These are phyloP conservation scores for Acanthamoeba lenticulata DNA, from an alignment of 208 protist genomes.

Conservation along the genomic window DNA sequence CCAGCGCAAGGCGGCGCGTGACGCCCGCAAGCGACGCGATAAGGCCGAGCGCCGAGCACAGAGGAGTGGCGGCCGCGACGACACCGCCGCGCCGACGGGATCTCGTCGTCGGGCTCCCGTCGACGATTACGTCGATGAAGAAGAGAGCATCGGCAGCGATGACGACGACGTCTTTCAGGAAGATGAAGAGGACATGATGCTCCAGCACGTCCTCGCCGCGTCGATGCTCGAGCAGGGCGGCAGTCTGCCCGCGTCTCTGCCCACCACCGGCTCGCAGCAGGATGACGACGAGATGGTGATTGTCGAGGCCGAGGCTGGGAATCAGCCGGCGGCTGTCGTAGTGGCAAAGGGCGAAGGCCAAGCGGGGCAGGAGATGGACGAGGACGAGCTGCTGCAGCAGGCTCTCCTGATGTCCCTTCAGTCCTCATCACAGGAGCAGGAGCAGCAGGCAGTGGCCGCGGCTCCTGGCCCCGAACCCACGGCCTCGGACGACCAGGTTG, in stretches of 20 bases:
- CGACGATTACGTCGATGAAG: not conserved
- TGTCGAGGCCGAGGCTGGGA: not conserved
- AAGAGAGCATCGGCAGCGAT: not conserved
- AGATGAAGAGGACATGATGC: slow-evolving; percentile 14
- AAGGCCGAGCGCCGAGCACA: not conserved
- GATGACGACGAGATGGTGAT: not conserved
- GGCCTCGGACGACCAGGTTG: not conserved
- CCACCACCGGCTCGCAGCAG: not conserved
- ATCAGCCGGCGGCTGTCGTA: not conserved
- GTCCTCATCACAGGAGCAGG: not conserved
- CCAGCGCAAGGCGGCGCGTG: not conserved
- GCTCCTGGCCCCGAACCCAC: not conserved
- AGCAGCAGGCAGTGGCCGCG: not conserved
- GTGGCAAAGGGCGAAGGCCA: not conserved
- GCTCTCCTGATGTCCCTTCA: not conserved
- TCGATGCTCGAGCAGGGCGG: not conserved
- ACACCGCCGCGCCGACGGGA: not conserved
- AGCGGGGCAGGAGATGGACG: not conserved
- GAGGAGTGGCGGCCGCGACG: not conserved
- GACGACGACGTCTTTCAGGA: not conserved
- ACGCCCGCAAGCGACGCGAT: not conserved
- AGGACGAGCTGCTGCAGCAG: slow-evolving; percentile 14
- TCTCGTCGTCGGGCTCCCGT: not conserved
- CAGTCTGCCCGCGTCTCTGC: not conserved
- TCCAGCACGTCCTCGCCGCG: not conserved